A percentile compares a stretch with the other conserved stretches of the same genome.
These are phyloP conservation scores for Aureobasidium mangrovei DNA, from an alignment of 2,329 filamentous ascomycete species.

Conservation along the genomic window DNA sequence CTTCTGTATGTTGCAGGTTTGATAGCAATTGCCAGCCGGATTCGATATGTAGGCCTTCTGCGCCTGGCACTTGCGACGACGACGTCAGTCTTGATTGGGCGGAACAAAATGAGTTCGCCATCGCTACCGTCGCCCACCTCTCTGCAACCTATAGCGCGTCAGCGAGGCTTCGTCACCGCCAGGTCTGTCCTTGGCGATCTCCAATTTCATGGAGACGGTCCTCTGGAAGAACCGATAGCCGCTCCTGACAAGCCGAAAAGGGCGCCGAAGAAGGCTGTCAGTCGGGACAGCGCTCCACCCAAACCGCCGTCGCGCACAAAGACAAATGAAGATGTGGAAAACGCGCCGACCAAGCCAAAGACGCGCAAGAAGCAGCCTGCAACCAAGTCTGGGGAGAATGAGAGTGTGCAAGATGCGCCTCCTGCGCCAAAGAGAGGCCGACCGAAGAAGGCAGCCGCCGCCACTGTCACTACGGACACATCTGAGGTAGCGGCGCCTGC, in stretches of 20 bases:
- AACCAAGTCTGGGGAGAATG: not conserved
- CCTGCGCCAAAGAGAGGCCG: not conserved
- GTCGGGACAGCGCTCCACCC: not conserved
- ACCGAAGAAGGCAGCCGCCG: not conserved
- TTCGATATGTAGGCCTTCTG: constrained; percentile 7
- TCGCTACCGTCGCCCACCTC: not conserved
- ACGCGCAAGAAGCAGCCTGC: not conserved
- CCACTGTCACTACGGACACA: not conserved
- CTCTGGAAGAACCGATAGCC: not conserved
- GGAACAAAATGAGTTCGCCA: constrained; percentile 10
- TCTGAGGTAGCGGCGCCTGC: not conserved
- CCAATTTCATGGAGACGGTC: not conserved
- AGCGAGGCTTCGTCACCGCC: constrained; percentile 6
- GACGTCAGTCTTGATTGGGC: not conserved
- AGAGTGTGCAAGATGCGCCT: not conserved
- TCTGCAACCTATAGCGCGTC: not conserved
- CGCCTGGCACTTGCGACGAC: not conserved
- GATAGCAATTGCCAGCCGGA: not conserved
- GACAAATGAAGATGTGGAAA: not conserved
- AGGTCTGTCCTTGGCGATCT: constrained; percentile 3
- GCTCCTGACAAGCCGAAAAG: not conserved
- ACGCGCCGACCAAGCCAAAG: not conserved
- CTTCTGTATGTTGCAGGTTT: not conserved
- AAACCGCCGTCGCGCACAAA: not conserved
- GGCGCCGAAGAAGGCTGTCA: not conserved